Evolutionary conservation across 345 rosid genomes (phyloP).

Genomic region (Schrenkiella parvula): DNA sequence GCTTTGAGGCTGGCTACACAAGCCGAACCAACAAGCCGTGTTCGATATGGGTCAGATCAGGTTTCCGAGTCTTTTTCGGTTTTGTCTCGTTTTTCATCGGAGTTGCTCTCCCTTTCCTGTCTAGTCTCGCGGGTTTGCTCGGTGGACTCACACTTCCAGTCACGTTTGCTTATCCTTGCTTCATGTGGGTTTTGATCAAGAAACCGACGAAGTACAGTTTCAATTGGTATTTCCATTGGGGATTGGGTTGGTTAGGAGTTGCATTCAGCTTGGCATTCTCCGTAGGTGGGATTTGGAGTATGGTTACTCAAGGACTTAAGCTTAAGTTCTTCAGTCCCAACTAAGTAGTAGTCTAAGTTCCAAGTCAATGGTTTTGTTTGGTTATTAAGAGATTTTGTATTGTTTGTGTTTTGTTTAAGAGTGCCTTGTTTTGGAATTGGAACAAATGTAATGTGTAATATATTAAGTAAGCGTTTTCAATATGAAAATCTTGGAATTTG

Average conservation of each 20-base stretch:
- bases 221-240: constrained; percentile 95
- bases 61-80: constrained; percentile 85
- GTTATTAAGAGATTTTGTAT: neutral
- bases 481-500: neutral
- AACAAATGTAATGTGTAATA: constrained; percentile 17
- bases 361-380: constrained; percentile 14
- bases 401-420: constrained; percentile 15
- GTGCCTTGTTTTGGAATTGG: constrained; percentile 1
- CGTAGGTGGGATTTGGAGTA: constrained; percentile 90
- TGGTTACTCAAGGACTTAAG: constrained; percentile 82
- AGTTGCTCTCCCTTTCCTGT: constrained; percentile 85
- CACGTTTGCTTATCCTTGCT: constrained; percentile 97
- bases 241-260: constrained; percentile 86
- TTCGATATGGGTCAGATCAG: constrained; percentile 91
- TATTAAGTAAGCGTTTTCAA: neutral
- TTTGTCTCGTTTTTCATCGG: constrained; percentile 86
- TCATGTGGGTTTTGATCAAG: constrained; percentile 95
- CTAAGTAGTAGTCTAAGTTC: constrained; percentile 19
- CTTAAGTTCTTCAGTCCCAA: constrained; percentile 82
- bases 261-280: constrained; percentile 91
- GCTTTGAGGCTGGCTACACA: constrained; percentile 95
- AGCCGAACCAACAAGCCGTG: constrained; percentile 92
- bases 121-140: constrained; percentile 84
- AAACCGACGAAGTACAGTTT: constrained; percentile 80
- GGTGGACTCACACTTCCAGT: constrained; percentile 96